A percentile compares a stretch with the other conserved stretches of the same genome.
Evolutionary conservation across 306 rosid species (phyloP).

Genomic region (Corylus avellana): DNA sequence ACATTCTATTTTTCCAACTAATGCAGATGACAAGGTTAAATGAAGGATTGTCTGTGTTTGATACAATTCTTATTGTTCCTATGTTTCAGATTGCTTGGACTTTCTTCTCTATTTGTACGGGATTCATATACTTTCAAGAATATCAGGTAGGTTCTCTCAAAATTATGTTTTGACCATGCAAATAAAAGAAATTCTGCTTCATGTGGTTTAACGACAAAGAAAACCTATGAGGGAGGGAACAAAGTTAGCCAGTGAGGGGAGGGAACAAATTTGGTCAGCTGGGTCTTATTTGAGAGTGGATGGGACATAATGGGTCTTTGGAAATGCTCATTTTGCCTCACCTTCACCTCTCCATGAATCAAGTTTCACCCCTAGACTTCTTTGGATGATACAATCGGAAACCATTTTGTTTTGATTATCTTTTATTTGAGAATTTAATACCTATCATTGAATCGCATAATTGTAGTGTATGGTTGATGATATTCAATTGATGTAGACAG

Average conservation of each 20-base stretch:
- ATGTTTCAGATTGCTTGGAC: conserved; percentile 99
- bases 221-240: background rate
- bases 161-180: background rate
- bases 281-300: conserved; percentile 9
- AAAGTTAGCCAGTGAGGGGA: too few relatives aligned
- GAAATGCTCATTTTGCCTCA: background rate
- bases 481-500: background rate
- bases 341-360: background rate
- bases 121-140: conserved; percentile 94
- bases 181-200: background rate
- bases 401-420: background rate
- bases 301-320: background rate
- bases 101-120: conserved; percentile 92
- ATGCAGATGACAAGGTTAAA: conserved; percentile 98
- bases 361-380: background rate
- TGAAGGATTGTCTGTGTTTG: conserved; percentile 92
- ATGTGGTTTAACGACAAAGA: background rate
- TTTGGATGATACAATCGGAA: background rate
- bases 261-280: background rate
- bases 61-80: conserved; percentile 97
- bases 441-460: background rate
- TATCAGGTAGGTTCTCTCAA: conserved; percentile 77
- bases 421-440: background rate
- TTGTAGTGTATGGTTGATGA: background rate
- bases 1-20: conserved; percentile 17